Percentiles rank a stretch among this genome's conserved stretches.
These are phyloP conservation scores for Zea luxurians DNA, from an alignment of 176 grass and related monocot species.

Conservation along the genomic window DNA sequence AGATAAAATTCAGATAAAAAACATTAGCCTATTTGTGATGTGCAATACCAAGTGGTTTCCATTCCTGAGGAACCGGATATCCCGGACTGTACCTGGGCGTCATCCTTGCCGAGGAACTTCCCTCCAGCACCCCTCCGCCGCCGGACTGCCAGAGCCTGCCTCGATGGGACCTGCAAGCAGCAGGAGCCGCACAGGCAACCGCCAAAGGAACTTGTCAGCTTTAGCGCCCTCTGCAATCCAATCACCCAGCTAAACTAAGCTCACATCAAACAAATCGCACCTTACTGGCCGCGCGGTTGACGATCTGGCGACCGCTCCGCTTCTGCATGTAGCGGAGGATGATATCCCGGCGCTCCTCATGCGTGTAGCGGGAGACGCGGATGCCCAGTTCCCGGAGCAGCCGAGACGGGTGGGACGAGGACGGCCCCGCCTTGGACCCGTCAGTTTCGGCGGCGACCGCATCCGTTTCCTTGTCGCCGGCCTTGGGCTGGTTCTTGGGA, in stretches of 20 bases:
- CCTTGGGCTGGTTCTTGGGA: constrained; percentile 42
- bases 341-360: constrained; percentile 94
- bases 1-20: background rate
- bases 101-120: constrained; percentile 86
- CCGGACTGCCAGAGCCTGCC: constrained; percentile 84
- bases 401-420: constrained; percentile 51
- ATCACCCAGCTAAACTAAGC: background rate
- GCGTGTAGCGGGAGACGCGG: constrained; percentile 76
- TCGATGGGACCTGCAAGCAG: constrained; percentile 62
- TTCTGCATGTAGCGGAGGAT: constrained; percentile 97
- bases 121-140: constrained; percentile 72
- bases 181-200: constrained; percentile 15
- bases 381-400: constrained; percentile 84
- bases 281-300: constrained; percentile 64
- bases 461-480: constrained; percentile 4
- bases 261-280: constrained; percentile 35
- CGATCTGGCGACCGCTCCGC: constrained; percentile 70
- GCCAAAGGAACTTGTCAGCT: constrained; percentile 6
- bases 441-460: constrained; percentile 15
- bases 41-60: background rate
- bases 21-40: constrained; percentile 20
- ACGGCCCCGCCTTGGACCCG: background rate
- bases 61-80: background rate
- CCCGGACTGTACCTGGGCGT: constrained; percentile 54
- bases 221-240: background rate